Conservation (phyloP, 169 alveolate genomes). For the Cryptosporidium viatorum region DNA sequence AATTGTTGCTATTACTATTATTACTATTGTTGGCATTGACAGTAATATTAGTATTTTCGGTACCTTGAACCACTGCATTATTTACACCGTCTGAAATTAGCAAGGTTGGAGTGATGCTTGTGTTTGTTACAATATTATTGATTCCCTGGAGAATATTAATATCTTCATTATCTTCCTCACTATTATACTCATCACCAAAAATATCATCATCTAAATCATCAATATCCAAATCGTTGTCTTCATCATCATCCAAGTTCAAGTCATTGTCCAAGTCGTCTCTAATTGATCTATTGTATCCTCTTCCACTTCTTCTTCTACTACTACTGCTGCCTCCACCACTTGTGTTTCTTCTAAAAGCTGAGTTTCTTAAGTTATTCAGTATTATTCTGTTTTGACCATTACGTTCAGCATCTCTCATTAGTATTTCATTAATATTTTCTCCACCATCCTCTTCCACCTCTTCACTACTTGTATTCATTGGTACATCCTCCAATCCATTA, state of each 20-base stretch:
- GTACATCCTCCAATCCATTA: constrained; percentile 64
- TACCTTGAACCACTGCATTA: background rate
- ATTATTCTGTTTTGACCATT: constrained; percentile 26
- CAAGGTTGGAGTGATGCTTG: constrained; percentile 7
- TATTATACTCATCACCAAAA: constrained; percentile 41
- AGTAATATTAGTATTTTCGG: background rate
- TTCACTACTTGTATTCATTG: constrained; percentile 52
- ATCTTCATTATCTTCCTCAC: constrained; percentile 44
- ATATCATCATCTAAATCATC: constrained; percentile 52
- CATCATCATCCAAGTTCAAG: constrained; percentile 40
- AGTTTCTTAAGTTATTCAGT: constrained; percentile 21
- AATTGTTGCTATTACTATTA: background rate
- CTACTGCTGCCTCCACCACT: constrained; percentile 7
- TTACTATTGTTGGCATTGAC: background rate
- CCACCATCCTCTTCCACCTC: constrained; percentile 43
- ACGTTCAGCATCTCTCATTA: constrained; percentile 19
- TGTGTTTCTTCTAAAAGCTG: constrained; percentile 28
- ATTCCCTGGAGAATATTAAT: constrained; percentile 36
- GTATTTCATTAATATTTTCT: constrained; percentile 36
- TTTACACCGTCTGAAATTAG: background rate
- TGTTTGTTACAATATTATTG: constrained; percentile 6
- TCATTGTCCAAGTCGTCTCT: constrained; percentile 6
- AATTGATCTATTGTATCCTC: constrained; percentile 26
- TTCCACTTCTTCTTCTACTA: constrained; percentile 29
- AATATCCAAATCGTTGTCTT: constrained; percentile 16